A percentile compares a stretch with the other conserved stretches of the same genome.
Conservation (phyloP, 257 asterid species). For the Solanum pennellii region DNA sequence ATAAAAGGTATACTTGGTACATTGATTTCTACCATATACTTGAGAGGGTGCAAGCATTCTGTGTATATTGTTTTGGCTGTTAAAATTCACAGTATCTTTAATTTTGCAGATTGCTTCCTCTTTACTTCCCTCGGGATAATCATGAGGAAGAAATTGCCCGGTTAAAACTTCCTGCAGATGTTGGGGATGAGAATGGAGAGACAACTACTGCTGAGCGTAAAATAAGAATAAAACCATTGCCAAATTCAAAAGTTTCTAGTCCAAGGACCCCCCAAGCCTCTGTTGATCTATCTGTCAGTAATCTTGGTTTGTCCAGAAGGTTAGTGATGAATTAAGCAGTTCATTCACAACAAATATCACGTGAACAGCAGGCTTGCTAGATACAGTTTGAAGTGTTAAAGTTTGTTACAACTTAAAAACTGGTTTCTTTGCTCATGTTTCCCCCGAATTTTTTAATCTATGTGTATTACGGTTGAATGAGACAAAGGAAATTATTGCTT, state of each 20-base stretch:
- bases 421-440: background rate
- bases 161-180: constrained; percentile 92
- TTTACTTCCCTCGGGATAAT: constrained; percentile 88
- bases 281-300: constrained; percentile 47
- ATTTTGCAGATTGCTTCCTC: constrained; percentile 74
- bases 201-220: constrained; percentile 84
- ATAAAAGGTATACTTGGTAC: constrained; percentile 53
- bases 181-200: constrained; percentile 99
- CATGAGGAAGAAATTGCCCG: constrained; percentile 77
- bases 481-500: background rate
- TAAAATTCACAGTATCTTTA: background rate
- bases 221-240: constrained; percentile 86
- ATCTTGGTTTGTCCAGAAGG: constrained; percentile 54
- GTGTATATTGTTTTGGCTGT: background rate
- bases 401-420: background rate
- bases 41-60: background rate
- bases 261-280: constrained; percentile 30
- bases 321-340: constrained; percentile 16
- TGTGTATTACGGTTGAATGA: background rate
- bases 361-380: background rate
- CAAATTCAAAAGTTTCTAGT: constrained; percentile 53
- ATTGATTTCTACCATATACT: background rate
- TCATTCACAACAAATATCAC: background rate
- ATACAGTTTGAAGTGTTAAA: background rate
- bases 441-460: background rate